A percentile compares a stretch with the other conserved stretches of the same genome.
These are phyloP conservation scores for Candida morakotiae DNA, from an alignment of 805 yeast genomes.

Conservation along the genomic window DNA sequence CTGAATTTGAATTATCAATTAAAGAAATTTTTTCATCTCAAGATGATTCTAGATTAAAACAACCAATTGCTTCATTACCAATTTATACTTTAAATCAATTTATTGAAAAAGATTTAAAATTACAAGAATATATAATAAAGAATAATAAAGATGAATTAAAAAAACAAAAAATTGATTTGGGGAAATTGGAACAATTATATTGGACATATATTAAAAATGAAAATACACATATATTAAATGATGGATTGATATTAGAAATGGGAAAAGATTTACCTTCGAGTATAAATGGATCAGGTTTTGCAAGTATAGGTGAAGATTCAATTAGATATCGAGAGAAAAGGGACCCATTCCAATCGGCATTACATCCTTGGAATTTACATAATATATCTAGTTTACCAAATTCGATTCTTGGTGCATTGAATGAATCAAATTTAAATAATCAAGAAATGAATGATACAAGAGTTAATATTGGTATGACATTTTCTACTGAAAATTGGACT, in stretches of 20 bases:
- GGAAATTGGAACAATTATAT: conserved; percentile 37
- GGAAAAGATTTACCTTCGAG: conserved; percentile 23
- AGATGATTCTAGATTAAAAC: conserved; percentile 15
- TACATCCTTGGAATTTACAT: conserved; percentile 55
- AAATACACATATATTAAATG: conserved; percentile 13
- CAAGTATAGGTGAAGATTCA: conserved; percentile 24
- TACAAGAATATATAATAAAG: conserved; percentile 29
- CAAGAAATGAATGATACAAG: conserved; percentile 40
- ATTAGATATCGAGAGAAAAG: conserved; percentile 11
- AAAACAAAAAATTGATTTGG: conserved; percentile 10
- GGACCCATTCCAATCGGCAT: conserved; percentile 16
- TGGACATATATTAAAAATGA: conserved; percentile 36
- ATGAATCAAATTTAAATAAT: conserved; percentile 41
- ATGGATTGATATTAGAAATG: conserved; percentile 26
- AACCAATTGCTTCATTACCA: conserved; percentile 36
- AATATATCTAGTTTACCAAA: conserved; percentile 48
- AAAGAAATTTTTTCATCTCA: conserved; percentile 11
- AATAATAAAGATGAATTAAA: conserved; percentile 10
- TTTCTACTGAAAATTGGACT: conserved; percentile 53
- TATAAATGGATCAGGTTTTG: conserved; percentile 36
- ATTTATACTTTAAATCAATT: conserved; percentile 54
- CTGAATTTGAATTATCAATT: conserved; percentile 14
- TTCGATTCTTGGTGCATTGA: conserved; percentile 42
- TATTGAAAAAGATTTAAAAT: conserved; percentile 49
- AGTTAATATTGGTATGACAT: conserved; percentile 50